Percentiles rank a stretch among this genome's conserved stretches.
Evolutionary conservation across 768 basidiomycete genomes (phyloP).

Genomic region (Termitomyces sp.): DNA sequence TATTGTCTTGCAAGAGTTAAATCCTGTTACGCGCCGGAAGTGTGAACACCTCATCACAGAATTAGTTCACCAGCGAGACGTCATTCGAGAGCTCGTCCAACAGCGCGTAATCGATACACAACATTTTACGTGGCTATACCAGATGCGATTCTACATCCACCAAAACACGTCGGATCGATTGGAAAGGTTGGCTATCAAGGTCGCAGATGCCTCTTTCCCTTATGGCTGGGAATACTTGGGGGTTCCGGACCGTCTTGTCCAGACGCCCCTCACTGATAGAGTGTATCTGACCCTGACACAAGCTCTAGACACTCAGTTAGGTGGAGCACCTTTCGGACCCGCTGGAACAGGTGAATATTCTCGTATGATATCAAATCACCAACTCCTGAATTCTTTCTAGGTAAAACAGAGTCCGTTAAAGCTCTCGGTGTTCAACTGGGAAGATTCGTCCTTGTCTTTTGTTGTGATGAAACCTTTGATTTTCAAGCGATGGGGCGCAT

Average conservation of each 20-base stretch:
- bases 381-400: conserved; percentile 33
- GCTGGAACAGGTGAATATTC: conserved; percentile 79
- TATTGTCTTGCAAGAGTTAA: conserved; percentile 88
- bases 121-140: conserved; percentile 90
- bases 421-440: conserved; percentile 97
- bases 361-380: neutral
- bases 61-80: conserved; percentile 96
- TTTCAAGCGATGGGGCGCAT: conserved; percentile 99
- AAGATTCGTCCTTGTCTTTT: conserved; percentile 99
- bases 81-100: conserved; percentile 75
- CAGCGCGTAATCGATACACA: conserved; percentile 61
- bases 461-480: conserved; percentile 99
- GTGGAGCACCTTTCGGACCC: conserved; percentile 97
- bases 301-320: conserved; percentile 90
- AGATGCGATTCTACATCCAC: conserved; percentile 98
- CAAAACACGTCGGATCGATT: conserved; percentile 67
- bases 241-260: conserved; percentile 93
- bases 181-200: conserved; percentile 74
- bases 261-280: conserved; percentile 95
- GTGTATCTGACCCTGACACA: conserved; percentile 97
- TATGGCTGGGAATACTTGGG: conserved; percentile 99
- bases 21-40: conserved; percentile 90
- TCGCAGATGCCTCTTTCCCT: conserved; percentile 90
- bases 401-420: conserved; percentile 99
- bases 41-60: conserved; percentile 99